A percentile compares a stretch with the other conserved stretches of the same genome.
Conservation (phyloP, 106 monocot genomes). For the Iris macrosiphon region DNA sequence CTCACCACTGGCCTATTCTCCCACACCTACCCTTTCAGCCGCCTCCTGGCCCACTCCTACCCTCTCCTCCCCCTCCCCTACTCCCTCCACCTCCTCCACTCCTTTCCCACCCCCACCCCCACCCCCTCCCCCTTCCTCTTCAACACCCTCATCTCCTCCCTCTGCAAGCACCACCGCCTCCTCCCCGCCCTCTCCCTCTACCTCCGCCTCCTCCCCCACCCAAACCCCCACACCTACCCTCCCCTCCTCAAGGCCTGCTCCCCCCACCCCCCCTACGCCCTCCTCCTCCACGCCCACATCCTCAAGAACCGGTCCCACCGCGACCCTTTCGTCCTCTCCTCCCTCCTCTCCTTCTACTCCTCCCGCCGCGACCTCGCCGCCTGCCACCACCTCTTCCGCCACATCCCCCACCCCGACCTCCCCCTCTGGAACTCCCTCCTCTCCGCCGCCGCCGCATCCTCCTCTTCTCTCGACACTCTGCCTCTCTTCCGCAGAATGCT, state of each 20-base stretch:
- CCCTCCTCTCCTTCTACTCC: conserved; percentile 31
- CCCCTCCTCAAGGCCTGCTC: conserved; percentile 30
- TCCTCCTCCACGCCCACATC: conserved; percentile 34
- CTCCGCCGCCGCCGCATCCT: conserved; percentile 5
- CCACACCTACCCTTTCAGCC: conserved; percentile 41
- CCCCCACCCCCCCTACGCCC: conserved; percentile 3
- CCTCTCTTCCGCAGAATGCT: conserved; percentile 23
- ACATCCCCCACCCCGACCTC: conserved; percentile 19
- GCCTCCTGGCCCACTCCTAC: conserved; percentile 27
- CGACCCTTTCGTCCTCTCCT: conserved; percentile 26
- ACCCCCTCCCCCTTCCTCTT: conserved; percentile 42
- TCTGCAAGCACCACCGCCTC: conserved; percentile 9
- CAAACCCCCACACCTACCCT: conserved; percentile 43
- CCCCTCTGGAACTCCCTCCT: conserved; percentile 42
- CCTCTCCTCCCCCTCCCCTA: conserved; percentile 6
- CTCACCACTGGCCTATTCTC: conserved; percentile 40
- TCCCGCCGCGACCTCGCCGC: conserved; percentile 2
- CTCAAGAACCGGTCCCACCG: conserved; percentile 24
- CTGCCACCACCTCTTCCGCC: conserved; percentile 27
- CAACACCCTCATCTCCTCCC: conserved; percentile 41
- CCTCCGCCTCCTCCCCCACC: conserved; percentile 10
- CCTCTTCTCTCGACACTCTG: conserved; percentile 3
- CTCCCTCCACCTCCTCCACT: conserved; percentile 16
- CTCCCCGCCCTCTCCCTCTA: conserved; percentile 20
- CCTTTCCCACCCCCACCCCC: background rate